Base-by-base conservation (phyloP, 2,329 filamentous ascomycete species). In the Cladosporium cucumerinum region DNA sequence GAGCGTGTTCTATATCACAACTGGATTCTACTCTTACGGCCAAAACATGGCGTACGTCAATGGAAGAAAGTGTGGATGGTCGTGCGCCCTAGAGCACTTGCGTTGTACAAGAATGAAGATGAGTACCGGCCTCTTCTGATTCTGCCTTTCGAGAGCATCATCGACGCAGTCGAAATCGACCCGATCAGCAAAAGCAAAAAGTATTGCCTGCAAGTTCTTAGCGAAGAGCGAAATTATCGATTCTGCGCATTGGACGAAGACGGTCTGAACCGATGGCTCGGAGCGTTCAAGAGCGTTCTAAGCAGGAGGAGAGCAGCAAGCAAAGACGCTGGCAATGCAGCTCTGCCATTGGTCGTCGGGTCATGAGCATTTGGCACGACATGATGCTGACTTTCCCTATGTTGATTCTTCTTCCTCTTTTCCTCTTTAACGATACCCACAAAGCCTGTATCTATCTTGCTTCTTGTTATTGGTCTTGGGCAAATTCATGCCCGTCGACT, bases 1-100 rank as follows among this genome's bases (percentile, higher is more conserved):
- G 93, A 97, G 75, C 89, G 93, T 28, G 89, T 98, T n/a, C 86
- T 98, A 52, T 97, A 91, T 85, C 93, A 98, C 75, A 93, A 94
- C 60, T 93, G 92, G 84, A 86, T 98, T 34, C 90, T 91, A 77
- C 87, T 92, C 67, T 85, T 97, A 64, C 92, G 91, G 72, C 91
- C 89, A 67, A 93, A 92, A 72, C 85, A 89, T 25, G 92, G 93
- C 10, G 86, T 99, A 63, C 88, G 90, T 55, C 91, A 96, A 73
- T 99, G 95, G 95, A 97, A 97, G 82, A 89, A 92, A 71, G 85
- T 93, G 66, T 98, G 95, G 95, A 90, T 90, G 14, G 95, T 98
- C 0, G 84, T 99, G 60, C 90, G 95, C 34, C 89, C 92, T 1
- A 88, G 90, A 60, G 93, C 91, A 68, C 82, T 99, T 34, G 90